Evolutionary conservation across 768 basidiomycete genomes (phyloP).

Genomic region (Kwoniella shandongensis): DNA sequence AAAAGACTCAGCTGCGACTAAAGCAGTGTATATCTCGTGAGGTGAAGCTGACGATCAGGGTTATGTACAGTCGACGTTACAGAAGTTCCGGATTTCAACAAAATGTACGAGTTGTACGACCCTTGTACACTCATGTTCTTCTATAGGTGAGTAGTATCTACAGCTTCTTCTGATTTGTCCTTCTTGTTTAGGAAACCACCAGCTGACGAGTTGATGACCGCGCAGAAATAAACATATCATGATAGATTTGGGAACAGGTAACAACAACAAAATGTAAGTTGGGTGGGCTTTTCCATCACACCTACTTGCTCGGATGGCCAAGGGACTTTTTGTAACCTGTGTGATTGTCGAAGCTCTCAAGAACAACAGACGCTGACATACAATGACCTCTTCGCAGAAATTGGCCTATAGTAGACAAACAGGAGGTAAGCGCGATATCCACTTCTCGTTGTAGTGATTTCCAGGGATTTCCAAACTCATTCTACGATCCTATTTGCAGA

Average conservation of each 20-base stretch:
- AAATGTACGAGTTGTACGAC: constrained; percentile 99
- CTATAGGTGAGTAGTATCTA: constrained; percentile 72
- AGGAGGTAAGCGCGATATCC: constrained; percentile 67
- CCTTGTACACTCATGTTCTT: constrained; percentile 97
- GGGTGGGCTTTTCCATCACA: too few species aligned
- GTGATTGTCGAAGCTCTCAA: not conserved
- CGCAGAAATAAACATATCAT: constrained; percentile 96
- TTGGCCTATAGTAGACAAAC: constrained; percentile 98
- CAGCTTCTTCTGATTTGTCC: too few species aligned
- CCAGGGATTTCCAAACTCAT: too few species aligned
- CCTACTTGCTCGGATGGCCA: too few species aligned
- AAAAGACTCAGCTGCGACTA: too few species aligned
- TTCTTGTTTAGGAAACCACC: too few species aligned
- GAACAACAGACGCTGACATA: not conserved
- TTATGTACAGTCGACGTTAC: constrained; percentile 73
- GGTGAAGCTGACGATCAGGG: constrained; percentile 9
- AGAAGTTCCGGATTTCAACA: constrained; percentile 97
- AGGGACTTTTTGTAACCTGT: too few species aligned
- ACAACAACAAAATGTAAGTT: constrained; percentile 96
- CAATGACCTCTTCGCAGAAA: constrained; percentile 62
- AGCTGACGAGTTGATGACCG: constrained; percentile 9
- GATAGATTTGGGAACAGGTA: constrained; percentile 99
- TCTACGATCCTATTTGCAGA: constrained; percentile 57
- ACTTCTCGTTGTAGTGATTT: too few species aligned
- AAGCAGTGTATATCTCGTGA: not conserved